A percentile compares a stretch with the other conserved stretches of the same genome.
These are phyloP conservation scores for Neotropicomus parvogracilis DNA, from an alignment of 1,284 basidiomycete species.

Conservation along the genomic window DNA sequence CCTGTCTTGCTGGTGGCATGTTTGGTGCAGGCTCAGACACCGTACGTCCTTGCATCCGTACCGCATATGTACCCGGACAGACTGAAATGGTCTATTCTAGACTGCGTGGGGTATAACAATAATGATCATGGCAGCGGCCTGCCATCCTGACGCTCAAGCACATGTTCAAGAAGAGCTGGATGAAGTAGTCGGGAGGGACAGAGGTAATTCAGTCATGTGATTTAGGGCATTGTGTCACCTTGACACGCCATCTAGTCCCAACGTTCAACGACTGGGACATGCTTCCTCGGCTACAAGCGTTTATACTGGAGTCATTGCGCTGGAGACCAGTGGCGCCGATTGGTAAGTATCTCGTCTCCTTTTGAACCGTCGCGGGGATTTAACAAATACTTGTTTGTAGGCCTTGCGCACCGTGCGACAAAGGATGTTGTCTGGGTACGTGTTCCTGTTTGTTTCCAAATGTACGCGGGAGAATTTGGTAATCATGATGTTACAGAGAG, in stretches of 20 bases:
- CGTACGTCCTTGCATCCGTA: not conserved
- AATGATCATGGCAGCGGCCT: conserved; percentile 40
- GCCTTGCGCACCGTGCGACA: conserved; percentile 35
- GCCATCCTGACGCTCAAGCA: conserved; percentile 37
- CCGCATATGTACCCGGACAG: no score
- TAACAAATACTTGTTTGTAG: conserved; percentile 4
- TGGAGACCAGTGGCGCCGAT: conserved; percentile 36
- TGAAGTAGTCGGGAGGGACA: conserved; percentile 43
- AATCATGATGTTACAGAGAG: conserved; percentile 8
- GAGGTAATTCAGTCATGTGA: conserved; percentile 8
- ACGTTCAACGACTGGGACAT: conserved; percentile 12
- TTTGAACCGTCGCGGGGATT: not conserved
- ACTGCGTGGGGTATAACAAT: conserved; percentile 2
- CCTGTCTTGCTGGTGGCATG: conserved; percentile 7
- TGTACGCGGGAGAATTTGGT: not conserved
- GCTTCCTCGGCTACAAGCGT: conserved; percentile 13
- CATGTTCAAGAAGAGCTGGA: conserved; percentile 13
- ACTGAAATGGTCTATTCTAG: not conserved
- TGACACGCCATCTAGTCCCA: conserved; percentile 6
- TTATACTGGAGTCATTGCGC: conserved; percentile 35
- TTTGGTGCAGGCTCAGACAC: conserved; percentile 12
- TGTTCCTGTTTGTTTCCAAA: not conserved
- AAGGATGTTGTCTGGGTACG: conserved; percentile 39
- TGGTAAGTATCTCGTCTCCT: conserved; percentile 7
- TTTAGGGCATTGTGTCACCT: not conserved